A percentile compares a stretch with the other conserved stretches of the same genome.
These are phyloP conservation scores for Brassica napus DNA, from an alignment of 345 rosid genomes.

Conservation along the genomic window Da-Ae NC_063436.1:14160501-14161000, in stretches of 20 bases:
- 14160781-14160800: background rate
- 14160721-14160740: background rate
- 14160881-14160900: slow-evolving; percentile 49
- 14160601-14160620: too few relatives aligned
- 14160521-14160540: too few relatives aligned
- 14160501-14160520: too few relatives aligned
- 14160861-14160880: slow-evolving; percentile 72
- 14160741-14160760: background rate
- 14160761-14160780: background rate
- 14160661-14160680: background rate
- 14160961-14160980: slow-evolving; percentile 54
- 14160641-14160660: too few relatives aligned
- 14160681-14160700: background rate
- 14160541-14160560: too few relatives aligned
- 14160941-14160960: slow-evolving; percentile 70
- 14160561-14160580: too few relatives aligned
- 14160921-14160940: slow-evolving; percentile 58
- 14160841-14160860: slow-evolving; percentile 32
- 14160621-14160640: too few relatives aligned
- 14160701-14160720: slow-evolving; percentile 32
- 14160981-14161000: slow-evolving; percentile 59
- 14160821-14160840: slow-evolving; percentile 27
- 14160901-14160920: slow-evolving; percentile 27
- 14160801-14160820: slow-evolving; percentile 4
- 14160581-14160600: too few relatives aligned